Evolutionary conservation across 75 land plant species (phyloP).

Genomic region (Isoetes taiwanensis): DNA sequence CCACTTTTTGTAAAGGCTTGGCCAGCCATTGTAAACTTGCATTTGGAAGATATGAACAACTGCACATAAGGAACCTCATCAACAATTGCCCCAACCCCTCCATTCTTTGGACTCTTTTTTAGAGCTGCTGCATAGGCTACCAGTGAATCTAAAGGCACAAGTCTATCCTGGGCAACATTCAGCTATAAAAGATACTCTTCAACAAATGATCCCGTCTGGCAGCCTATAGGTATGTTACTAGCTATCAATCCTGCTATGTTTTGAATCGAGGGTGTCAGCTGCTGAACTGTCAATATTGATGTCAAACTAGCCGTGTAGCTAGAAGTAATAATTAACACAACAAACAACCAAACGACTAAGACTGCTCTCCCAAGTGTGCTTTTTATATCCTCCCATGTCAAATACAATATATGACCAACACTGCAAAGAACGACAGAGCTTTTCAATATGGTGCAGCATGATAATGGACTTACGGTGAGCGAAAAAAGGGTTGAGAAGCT

Average conservation of each 20-base stretch:
- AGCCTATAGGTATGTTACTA: background rate
- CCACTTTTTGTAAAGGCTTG: conserved; percentile 3
- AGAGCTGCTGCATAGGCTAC: background rate
- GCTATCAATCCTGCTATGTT: conserved; percentile 3
- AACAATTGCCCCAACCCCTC: background rate
- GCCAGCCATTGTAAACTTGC: background rate
- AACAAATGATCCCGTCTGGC: background rate
- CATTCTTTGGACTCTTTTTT: background rate
- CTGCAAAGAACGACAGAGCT: too few relatives aligned
- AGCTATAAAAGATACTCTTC: conserved; percentile 7
- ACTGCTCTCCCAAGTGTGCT: conserved; percentile 5
- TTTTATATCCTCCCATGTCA: background rate
- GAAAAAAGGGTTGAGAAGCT: conserved; percentile 4
- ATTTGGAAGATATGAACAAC: background rate
- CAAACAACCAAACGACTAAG: background rate
- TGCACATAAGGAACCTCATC: conserved; percentile 6
- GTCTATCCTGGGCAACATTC: background rate
- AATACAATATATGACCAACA: background rate
- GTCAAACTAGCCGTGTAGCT: conserved; percentile 7
- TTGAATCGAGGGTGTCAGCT: background rate
- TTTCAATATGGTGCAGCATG: too few relatives aligned
- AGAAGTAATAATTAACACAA: background rate
- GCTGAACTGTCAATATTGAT: background rate
- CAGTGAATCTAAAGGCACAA: background rate
- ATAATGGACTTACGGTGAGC: background rate